Evolutionary conservation across 192 early-diverging fungal species (phyloP).

Genomic region (Globomyces pollinis-pini): DNA sequence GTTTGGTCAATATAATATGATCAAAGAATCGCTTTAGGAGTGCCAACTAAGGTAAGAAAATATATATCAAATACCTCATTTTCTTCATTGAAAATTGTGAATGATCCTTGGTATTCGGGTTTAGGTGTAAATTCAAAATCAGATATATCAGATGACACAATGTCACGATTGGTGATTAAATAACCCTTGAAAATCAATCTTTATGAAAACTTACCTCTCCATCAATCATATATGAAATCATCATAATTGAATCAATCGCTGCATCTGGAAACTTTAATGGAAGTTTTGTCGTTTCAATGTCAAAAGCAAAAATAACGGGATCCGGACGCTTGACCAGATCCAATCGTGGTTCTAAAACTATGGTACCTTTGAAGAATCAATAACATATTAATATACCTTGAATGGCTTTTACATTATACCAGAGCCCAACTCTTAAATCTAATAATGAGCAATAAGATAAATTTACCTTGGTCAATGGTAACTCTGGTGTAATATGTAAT

Average conservation of each 20-base stretch:
- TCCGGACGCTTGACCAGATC: constrained; percentile 91
- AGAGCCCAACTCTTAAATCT: constrained; percentile 87
- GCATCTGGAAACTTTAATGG: constrained; percentile 98
- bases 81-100: constrained; percentile 90
- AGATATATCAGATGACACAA: constrained; percentile 90
- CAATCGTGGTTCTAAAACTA: constrained; percentile 51
- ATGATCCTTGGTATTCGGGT: constrained; percentile 88
- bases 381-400: constrained; percentile 54
- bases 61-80: constrained; percentile 62
- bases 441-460: constrained; percentile 28
- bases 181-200: constrained; percentile 67
- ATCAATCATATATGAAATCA: constrained; percentile 99
- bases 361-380: no score
- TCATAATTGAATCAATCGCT: constrained; percentile 87
- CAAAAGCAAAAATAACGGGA: constrained; percentile 89
- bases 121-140: constrained; percentile 98
- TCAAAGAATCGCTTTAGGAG: constrained; percentile 82
- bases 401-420: constrained; percentile 73
- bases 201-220: constrained; percentile 60
- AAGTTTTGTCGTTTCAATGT: constrained; percentile 97
- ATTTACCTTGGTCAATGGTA: constrained; percentile 73
- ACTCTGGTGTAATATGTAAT: constrained; percentile 93
- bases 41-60: constrained; percentile 45
- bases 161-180: constrained; percentile 93
- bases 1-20: constrained; percentile 74